Evolutionary conservation across 225 moss, liverwort and hornwort species (phyloP).

Genomic region (Sphagnum tenellum): DNA sequence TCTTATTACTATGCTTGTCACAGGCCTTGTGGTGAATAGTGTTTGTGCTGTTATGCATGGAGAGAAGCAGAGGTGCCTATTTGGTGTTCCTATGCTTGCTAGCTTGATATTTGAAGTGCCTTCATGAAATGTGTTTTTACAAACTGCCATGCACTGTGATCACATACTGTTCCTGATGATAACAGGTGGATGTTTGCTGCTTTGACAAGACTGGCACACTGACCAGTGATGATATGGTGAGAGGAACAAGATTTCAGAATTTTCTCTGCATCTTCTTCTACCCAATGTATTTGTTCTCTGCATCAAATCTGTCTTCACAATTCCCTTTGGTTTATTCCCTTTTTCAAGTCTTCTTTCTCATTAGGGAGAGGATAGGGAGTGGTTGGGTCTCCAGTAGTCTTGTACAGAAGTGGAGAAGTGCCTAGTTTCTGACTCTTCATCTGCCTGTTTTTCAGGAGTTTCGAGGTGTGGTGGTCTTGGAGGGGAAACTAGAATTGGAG

Average conservation of each 20-base stretch:
- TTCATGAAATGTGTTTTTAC: too few species aligned
- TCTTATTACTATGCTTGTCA: background rate
- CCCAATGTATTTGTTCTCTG: background rate
- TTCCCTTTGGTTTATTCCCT: too few species aligned
- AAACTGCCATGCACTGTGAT: too few species aligned
- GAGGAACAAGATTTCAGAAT: background rate
- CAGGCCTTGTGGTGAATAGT: too few species aligned
- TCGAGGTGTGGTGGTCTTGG: conserved; percentile 71
- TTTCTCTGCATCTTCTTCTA: background rate
- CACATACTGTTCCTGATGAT: background rate
- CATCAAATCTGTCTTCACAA: too few species aligned
- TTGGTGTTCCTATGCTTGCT: too few species aligned
- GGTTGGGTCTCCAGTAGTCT: too few species aligned
- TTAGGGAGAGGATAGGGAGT: too few species aligned
- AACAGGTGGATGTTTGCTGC: conserved; percentile 96
- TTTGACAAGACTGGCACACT: conserved; percentile 98
- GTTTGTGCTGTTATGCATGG: background rate
- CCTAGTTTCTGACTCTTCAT: too few species aligned
- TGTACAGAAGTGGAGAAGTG: too few species aligned
- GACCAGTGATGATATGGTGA: conserved; percentile 98
- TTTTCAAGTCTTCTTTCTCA: too few species aligned
- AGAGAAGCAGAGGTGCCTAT: background rate
- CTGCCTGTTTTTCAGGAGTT: conserved; percentile 47
- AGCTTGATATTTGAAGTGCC: too few species aligned
- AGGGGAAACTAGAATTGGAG: conserved; percentile 41